Percentiles rank a stretch among this genome's conserved stretches.
Evolutionary conservation across 2,329 filamentous ascomycete genomes (phyloP).

Genomic region (Neophaeococcomyces aloes): DNA sequence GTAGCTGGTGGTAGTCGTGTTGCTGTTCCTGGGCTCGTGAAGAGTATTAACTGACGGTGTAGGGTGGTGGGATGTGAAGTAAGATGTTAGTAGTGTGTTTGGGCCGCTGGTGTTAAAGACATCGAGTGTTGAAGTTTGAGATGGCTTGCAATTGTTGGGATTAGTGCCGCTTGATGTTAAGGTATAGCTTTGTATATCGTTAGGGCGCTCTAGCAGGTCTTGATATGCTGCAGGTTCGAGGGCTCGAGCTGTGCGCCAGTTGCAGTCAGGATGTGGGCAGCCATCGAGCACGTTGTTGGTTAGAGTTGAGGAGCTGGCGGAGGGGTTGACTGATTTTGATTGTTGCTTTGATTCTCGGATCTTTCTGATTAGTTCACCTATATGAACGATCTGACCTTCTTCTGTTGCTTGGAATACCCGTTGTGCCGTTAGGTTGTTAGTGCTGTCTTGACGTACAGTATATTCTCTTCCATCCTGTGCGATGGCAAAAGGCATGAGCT

Average conservation of each 20-base stretch:
- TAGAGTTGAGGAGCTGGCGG: background rate
- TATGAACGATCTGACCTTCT: background rate
- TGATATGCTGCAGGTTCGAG: background rate
- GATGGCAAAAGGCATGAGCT: constrained; percentile 4
- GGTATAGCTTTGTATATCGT: no score
- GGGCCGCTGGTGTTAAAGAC: no score
- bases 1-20: no score
- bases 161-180: background rate
- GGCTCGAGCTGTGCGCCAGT: background rate
- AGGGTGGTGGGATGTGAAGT: no score
- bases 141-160: background rate
- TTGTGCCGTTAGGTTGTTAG: no score
- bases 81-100: no score
- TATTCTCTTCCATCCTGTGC: background rate
- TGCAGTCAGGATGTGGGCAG: background rate
- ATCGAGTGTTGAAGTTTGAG: no score
- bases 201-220: background rate
- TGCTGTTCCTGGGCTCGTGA: no score
- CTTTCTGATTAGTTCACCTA: constrained; percentile 5
- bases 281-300: background rate
- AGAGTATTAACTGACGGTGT: no score
- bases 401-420: no score
- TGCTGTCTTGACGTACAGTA: background rate
- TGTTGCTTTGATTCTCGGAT: constrained; percentile 2
- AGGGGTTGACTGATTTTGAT: background rate